Conservation (phyloP, 495 filamentous ascomycete genomes). For the Penicillium soppii region DNA sequence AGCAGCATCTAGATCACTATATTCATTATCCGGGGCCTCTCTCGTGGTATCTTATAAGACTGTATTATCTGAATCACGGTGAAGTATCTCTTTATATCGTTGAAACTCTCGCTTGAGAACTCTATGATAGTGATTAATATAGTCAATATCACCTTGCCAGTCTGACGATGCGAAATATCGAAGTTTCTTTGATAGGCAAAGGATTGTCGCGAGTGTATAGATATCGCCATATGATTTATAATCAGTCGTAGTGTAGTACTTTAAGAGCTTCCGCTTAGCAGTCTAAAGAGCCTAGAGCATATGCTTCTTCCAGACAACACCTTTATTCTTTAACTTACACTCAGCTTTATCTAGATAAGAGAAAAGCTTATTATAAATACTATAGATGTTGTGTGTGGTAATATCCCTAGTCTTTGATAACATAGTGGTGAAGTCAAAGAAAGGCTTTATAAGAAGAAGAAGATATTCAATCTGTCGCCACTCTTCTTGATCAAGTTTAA, state of each 20-base stretch:
- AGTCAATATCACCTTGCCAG: no score
- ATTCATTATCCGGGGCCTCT: no score
- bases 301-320: constrained; percentile 6
- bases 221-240: constrained; percentile 3
- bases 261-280: constrained; percentile 4
- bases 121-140: no score
- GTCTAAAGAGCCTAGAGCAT: constrained; percentile 14
- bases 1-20: no score
- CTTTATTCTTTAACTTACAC: no score
- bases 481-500: constrained; percentile 8
- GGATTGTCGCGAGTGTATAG: constrained; percentile 21
- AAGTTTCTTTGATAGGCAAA: constrained; percentile 17
- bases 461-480: constrained; percentile 23
- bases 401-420: constrained; percentile 18
- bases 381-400: constrained; percentile 15
- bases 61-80: no score
- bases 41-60: no score
- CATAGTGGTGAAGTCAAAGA: constrained; percentile 9
- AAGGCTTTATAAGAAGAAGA: constrained; percentile 9
- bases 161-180: no score
- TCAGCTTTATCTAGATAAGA: constrained; percentile 6
- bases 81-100: no score
- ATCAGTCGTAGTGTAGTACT: constrained; percentile 18
- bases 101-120: no score
- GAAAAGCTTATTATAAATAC: constrained; percentile 20